Evolutionary conservation across 164 flowering plant genomes (phyloP).

Genomic region (Buxus sempervirens): DNA sequence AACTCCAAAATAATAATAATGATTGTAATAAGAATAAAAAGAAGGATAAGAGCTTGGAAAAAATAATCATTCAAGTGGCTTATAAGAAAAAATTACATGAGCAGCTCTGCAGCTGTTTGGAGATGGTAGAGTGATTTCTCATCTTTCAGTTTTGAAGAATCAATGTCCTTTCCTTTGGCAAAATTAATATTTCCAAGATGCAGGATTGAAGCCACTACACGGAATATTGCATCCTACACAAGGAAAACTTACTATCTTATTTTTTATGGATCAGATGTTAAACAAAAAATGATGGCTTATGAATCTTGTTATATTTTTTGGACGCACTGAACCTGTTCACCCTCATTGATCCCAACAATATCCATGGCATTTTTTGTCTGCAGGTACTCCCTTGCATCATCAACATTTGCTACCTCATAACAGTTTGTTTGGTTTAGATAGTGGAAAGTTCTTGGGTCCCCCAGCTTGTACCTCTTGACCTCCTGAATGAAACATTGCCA

Average conservation of each 20-base stretch:
- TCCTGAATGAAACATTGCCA: constrained; percentile 44
- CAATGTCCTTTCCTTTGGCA: constrained; percentile 63
- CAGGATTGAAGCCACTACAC: constrained; percentile 80
- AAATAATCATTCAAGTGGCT: neutral
- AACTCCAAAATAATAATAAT: no score
- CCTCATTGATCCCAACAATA: constrained; percentile 67
- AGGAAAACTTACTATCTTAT: constrained; percentile 10
- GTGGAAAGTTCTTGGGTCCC: constrained; percentile 67
- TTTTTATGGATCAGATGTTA: neutral
- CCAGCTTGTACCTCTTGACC: constrained; percentile 59
- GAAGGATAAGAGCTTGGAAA: neutral
- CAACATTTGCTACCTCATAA: constrained; percentile 59
- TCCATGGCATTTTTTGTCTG: constrained; percentile 90
- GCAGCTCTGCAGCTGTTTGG: constrained; percentile 70
- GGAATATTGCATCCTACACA: constrained; percentile 73
- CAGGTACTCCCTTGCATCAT: constrained; percentile 71
- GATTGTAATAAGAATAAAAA: neutral
- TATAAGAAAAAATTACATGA: constrained; percentile 39
- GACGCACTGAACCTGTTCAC: constrained; percentile 61
- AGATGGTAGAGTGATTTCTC: constrained; percentile 66
- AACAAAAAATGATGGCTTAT: neutral
- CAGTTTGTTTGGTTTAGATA: constrained; percentile 80
- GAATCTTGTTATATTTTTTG: neutral
- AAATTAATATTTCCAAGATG: constrained; percentile 81
- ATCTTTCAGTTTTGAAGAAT: constrained; percentile 71